Evolutionary conservation across 805 yeast species (phyloP), one percentile per base, ranked within the genome.

Genomic region (Zygotorulaspora chibaensis): DNA sequence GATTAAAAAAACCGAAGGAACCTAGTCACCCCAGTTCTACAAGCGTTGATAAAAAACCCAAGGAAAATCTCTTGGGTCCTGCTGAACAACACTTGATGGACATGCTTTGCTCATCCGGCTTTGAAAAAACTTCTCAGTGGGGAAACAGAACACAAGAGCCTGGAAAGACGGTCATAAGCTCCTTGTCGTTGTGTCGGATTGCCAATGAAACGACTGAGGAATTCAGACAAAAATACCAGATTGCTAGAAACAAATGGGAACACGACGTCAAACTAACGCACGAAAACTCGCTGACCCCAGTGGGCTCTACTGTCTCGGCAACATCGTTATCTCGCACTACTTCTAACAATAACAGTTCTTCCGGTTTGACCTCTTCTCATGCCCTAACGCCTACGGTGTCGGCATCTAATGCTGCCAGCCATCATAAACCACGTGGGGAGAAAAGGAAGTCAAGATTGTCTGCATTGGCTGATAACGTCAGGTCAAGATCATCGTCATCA

Each of bases 51-150:
- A 39, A 28, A 16, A 40, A 27, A 26, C 45, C 27, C 34, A 35
- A 34, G n/a, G 48, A 38, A 11, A 39, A 42, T 13, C 20, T 20
- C 8, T 65, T 85, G 50, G 90, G 89, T 7, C 83, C 96, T 12
- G 98, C 99, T 0, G 99, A 93, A 65, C 91, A 86, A 65, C 98
- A 91, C 65, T 73, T 93, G 38, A 77, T 87, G 69, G 97, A 89
- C 52, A 93, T 93, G 99, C 75, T 93, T 44, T 89, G 96, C 58
- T 75, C 91, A 0, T 83, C 95, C 0, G 99, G 99, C 1, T 87
- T 89, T 53, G 65, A 70, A 2, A 67, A 75, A 10, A 71, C 72
- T 16, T 87, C 85, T 26, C 56, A 65, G 12, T 93, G 99, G 99
- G 97, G 96, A 3, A 83, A 81, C 59, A 74, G 99, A 51, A 80